Evolutionary conservation across 805 yeast species (phyloP).

Genomic region (Ogataea methylovora): DNA sequence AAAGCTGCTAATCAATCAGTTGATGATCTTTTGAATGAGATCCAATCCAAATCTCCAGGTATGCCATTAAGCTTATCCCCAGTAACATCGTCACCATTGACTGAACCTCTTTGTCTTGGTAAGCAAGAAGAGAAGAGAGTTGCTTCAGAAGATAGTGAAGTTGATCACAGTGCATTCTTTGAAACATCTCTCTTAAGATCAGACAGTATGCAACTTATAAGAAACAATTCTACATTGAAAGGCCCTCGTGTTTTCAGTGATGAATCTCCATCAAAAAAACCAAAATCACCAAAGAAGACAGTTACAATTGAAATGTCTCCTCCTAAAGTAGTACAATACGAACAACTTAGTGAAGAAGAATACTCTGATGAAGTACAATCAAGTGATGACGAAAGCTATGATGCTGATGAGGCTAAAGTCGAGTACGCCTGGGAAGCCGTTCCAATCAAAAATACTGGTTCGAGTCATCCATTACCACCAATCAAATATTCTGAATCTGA

Average conservation of each 20-base stretch:
- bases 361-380: slow-evolving; percentile 5
- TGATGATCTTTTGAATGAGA: slow-evolving; percentile 29
- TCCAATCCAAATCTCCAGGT: slow-evolving; percentile 10
- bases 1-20: slow-evolving; percentile 27
- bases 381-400: slow-evolving; percentile 2
- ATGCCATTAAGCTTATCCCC: neutral
- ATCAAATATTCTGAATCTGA: slow-evolving; percentile 27
- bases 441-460: slow-evolving; percentile 9
- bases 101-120: slow-evolving; percentile 14
- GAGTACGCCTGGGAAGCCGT: slow-evolving; percentile 18
- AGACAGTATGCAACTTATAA: slow-evolving; percentile 5
- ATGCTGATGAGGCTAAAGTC: slow-evolving; percentile 12
- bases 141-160: neutral
- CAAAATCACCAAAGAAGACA: slow-evolving; percentile 23
- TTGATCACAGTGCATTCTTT: slow-evolving; percentile 3
- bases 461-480: slow-evolving; percentile 27
- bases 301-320: slow-evolving; percentile 32
- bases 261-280: slow-evolving; percentile 9
- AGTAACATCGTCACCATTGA: slow-evolving; percentile 8
- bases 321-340: slow-evolving; percentile 29
- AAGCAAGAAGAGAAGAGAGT: slow-evolving; percentile 3
- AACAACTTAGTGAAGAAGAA: slow-evolving; percentile 16
- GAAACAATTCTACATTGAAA: slow-evolving; percentile 2
- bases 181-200: slow-evolving; percentile 8
- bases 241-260: neutral